Percentiles rank a stretch among this genome's conserved stretches.
Conservation (phyloP, 495 filamentous ascomycete genomes). For the Penicillium dipodomyicola region DNA sequence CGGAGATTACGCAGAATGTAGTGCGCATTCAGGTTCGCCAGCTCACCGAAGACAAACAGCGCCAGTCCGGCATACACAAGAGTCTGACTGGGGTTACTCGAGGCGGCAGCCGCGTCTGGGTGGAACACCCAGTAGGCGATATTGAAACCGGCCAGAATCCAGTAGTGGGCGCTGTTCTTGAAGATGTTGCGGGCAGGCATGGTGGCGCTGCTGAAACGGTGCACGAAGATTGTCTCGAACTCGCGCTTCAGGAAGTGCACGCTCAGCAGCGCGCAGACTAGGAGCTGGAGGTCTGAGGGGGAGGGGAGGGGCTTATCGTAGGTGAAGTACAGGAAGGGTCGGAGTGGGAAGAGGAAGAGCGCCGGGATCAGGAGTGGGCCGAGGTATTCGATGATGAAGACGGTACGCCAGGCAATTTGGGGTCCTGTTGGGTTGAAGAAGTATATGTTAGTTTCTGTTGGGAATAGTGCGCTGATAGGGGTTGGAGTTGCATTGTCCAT, state of each 20-base stretch:
- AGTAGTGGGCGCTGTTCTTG: conserved; percentile 91
- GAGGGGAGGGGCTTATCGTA: conserved; percentile 46
- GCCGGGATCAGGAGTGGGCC: conserved; percentile 92
- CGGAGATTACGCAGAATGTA: conserved; percentile 71
- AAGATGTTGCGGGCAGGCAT: conserved; percentile 87
- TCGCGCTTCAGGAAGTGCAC: conserved; percentile 95
- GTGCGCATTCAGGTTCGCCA: conserved; percentile 77
- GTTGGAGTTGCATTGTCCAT: neutral
- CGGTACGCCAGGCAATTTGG: conserved; percentile 90
- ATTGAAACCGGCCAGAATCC: conserved; percentile 76
- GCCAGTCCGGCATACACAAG: conserved; percentile 62
- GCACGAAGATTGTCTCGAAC: conserved; percentile 88
- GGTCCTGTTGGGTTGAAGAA: conserved; percentile 55
- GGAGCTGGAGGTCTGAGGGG: conserved; percentile 64
- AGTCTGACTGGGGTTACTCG: conserved; percentile 36
- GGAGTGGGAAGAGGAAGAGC: conserved; percentile 63
- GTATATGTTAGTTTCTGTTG: conserved; percentile 10
- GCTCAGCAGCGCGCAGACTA: conserved; percentile 67
- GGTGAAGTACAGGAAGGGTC: conserved; percentile 69
- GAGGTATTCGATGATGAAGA: conserved; percentile 92
- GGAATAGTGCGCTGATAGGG: neutral
- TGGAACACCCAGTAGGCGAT: conserved; percentile 83
- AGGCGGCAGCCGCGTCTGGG: conserved; percentile 61
- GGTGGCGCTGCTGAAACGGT: conserved; percentile 90
- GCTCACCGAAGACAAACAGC: conserved; percentile 71